Evolutionary conservation across 108 stramenopile genomes (phyloP), one percentile per base, ranked within the genome.

Genomic region (Skeletonema menzelii): DNA sequence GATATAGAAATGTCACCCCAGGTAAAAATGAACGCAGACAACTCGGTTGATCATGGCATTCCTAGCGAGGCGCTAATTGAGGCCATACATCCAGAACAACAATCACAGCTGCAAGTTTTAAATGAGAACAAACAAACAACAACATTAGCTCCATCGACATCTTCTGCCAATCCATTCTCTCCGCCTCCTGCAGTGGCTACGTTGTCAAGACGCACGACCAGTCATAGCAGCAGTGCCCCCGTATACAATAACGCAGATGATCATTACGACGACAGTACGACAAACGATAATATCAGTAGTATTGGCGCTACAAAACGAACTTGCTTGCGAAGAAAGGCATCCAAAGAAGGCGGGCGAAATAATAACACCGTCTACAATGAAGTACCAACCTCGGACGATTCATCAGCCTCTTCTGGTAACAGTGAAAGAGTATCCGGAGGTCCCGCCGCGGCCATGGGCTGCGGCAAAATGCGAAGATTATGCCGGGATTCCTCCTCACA

Each of bases 361-460:
- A 24, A 31, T 20, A 3, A 44, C 26, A 5, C 11, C n/a, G 15
- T 17, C 22, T 59, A 59, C 37, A 69, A 38, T 59, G 40, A 19
- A 46, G 28, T 19, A n/a, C 30, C 56, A 15, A 49, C 31, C 7
- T 26, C 27, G 7, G 30, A 28, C 32, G 8, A 22, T 27, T 17
- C 47, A 30, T 65, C 64, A 34, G 1, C 12, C 20, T 15, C n/a
- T 19, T 1, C 5, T 17, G 17, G 17, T 17, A 46, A 15, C n/a
- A 17, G 44, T 46, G 10, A 15, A 0, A 17, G 44, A 46, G 34
- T 49, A 32, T 63, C 62, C 12, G 65, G 70, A 46, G 64, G 77
- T 12, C 57, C 77, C 15, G 63, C 69, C 34, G 69, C 76, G 10
- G 76, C 76, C 40, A 77, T 77, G 76, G 63, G 69, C 17, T 77